Evolutionary conservation across 2,329 filamentous ascomycete genomes (phyloP), one percentile per base, ranked within the genome.

Genomic region (Stachybotrys echinatus): DNA sequence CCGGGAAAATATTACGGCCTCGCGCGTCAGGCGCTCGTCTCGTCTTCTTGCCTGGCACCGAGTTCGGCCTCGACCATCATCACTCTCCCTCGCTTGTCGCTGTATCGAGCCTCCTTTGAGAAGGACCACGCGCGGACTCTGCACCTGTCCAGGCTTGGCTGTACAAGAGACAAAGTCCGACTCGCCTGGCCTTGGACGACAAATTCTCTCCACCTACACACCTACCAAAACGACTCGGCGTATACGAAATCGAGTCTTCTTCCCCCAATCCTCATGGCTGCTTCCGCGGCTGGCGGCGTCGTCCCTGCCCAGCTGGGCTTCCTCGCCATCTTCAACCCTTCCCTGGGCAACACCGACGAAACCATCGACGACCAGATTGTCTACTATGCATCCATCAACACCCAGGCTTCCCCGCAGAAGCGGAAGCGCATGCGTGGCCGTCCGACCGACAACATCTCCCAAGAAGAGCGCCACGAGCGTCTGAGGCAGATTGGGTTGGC

Each of bases 241-340:
- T 34, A 34, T 14, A 34, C 27, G 27, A 34, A 34, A 34, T 34
- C 27, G 27, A 34, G 27, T 5, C 27, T 8, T 34, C 27, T 34
- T 14, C 27, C 5, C 8, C 18, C 38, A n/a, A 8, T 7, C 38
- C 3, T n/a, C 38, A 52, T 50, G 42, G 47, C 58, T 38, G 44
- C 55, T 22, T 42, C 57, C 14, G 46, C 58, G 46, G 46, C 58
- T 1, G 57, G 61, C 37, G 54, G 60, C 44, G 47, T 65, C 42
- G 63, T 68, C 37, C 92, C 94, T 42, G 92, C 92, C 34, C 89
- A 89, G 64, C 81, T 97, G 23, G 88, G 89, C 60, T 97, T 94
- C 67, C 80, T 99, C 43, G 85, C 92, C 65, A 95, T 99, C 66
- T 99, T 95, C 77, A 97, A 95, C 67, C 94, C 95, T 31, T 83